These are phyloP conservation scores for Arabidopsis hybrid DNA, from an alignment of 441 rosid genomes.

Conservation along the genomic window DNA sequence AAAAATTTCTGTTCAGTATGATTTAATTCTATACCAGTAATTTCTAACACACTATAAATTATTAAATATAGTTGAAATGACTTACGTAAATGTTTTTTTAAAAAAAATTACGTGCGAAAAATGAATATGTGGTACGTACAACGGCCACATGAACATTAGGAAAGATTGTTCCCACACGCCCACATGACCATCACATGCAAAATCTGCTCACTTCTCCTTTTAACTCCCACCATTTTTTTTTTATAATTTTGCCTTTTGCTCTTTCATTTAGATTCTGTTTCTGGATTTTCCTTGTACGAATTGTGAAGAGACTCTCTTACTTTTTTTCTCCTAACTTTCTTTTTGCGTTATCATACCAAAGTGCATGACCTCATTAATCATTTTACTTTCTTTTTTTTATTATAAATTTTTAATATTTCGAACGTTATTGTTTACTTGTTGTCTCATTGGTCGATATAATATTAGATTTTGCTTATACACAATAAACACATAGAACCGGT, in stretches of 20 bases:
- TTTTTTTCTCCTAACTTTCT: constrained; percentile 20
- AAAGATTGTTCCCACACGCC: constrained; percentile 42
- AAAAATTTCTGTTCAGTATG: no score
- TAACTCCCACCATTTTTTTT: background rate
- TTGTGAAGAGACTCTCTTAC: constrained; percentile 17
- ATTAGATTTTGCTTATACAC: background rate
- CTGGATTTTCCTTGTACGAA: constrained; percentile 29
- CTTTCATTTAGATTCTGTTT: constrained; percentile 39
- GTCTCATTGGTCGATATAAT: background rate
- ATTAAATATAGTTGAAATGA: no score
- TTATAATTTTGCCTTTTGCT: constrained; percentile 22
- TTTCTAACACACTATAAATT: no score
- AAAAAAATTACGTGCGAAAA: no score
- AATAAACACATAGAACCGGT: constrained; percentile 4
- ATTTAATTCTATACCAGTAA: no score
- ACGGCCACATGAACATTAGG: no score
- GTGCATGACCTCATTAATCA: constrained; percentile 26
- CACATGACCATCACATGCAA: constrained; percentile 48
- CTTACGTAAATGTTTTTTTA: no score
- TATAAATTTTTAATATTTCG: background rate
- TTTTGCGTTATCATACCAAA: constrained; percentile 36
- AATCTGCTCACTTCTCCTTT: constrained; percentile 8
- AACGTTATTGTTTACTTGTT: constrained; percentile 2
- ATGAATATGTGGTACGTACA: no score
- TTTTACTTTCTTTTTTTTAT: background rate